A percentile compares a stretch with the other conserved stretches of the same genome.
These are phyloP conservation scores for Ceratonia siliqua DNA, from an alignment of 306 rosid species.

Conservation along the genomic window DNA sequence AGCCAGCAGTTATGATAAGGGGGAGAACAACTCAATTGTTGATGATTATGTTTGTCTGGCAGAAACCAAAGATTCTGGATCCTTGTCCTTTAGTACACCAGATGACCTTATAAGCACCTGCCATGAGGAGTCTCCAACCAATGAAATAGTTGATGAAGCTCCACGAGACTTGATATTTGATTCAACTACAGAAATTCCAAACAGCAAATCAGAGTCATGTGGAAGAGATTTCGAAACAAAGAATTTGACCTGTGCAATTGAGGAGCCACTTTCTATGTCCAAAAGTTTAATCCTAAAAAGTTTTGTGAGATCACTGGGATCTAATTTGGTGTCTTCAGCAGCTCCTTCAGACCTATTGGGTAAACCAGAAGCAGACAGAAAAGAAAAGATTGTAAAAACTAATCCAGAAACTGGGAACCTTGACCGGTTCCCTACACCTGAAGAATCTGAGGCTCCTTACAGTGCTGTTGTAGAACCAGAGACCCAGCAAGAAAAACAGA, in stretches of 20 bases:
- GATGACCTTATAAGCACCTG: slow-evolving; percentile 36
- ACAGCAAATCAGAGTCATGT: slow-evolving; percentile 29
- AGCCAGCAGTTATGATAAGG: slow-evolving; percentile 25
- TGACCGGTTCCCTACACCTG: slow-evolving; percentile 24
- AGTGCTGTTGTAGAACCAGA: slow-evolving; percentile 41
- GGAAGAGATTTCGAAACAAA: slow-evolving; percentile 35
- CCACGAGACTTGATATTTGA: slow-evolving; percentile 24
- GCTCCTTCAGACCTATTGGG: slow-evolving; percentile 20
- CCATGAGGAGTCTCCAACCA: slow-evolving; percentile 43
- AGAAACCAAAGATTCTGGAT: slow-evolving; percentile 37
- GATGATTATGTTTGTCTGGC: slow-evolving; percentile 21
- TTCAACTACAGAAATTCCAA: slow-evolving; percentile 33
- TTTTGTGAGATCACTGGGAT: slow-evolving; percentile 39
- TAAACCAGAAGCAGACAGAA: slow-evolving; percentile 26
- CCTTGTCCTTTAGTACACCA: slow-evolving; percentile 28
- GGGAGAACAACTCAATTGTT: slow-evolving; percentile 23
- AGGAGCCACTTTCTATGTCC: slow-evolving; percentile 29
- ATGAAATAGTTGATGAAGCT: slow-evolving; percentile 36
- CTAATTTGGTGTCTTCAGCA: slow-evolving; percentile 45
- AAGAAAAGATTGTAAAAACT: slow-evolving; percentile 34
- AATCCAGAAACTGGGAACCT: slow-evolving; percentile 18
- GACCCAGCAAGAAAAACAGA: slow-evolving; percentile 46
- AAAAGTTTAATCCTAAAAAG: slow-evolving; percentile 43
- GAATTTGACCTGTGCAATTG: slow-evolving; percentile 23
- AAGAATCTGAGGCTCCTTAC: slow-evolving; percentile 30